A percentile compares a stretch with the other conserved stretches of the same genome.
Evolutionary conservation across 306 rosid species (phyloP).

Genomic region (Gleditsia sinensis): DNA sequence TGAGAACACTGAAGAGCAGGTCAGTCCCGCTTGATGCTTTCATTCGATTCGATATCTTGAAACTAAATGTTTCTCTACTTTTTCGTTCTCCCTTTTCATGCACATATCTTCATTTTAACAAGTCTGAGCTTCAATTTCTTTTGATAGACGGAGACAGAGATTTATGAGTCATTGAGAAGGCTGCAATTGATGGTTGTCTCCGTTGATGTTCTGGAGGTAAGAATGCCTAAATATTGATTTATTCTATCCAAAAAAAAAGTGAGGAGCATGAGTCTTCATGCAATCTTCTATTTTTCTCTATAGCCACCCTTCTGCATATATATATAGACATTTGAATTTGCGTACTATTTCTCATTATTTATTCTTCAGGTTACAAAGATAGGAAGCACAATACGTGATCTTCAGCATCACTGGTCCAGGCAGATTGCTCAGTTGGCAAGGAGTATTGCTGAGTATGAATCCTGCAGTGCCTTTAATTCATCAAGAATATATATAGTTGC

Average conservation of each 20-base stretch:
- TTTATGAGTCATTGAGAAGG: conserved; percentile 18
- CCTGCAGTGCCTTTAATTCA: neutral
- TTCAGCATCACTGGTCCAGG: conserved; percentile 30
- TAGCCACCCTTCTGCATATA: neutral
- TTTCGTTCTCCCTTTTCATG: too few species aligned
- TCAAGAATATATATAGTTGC: too few species aligned
- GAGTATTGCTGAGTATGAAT: conserved; percentile 1
- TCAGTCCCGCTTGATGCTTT: conserved; percentile 22
- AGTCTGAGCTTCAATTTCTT: neutral
- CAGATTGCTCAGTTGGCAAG: conserved; percentile 21
- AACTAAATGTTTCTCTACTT: too few species aligned
- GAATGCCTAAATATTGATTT: neutral
- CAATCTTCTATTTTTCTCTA: neutral
- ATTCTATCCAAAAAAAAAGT: neutral
- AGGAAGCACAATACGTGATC: conserved; percentile 11
- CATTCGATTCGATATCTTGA: too few species aligned
- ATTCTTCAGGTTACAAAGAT: conserved; percentile 32
- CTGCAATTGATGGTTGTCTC: conserved; percentile 31
- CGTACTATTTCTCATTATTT: neutral
- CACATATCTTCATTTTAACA: too few species aligned
- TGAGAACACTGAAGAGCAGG: conserved; percentile 1
- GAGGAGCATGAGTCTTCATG: neutral
- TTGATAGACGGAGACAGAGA: conserved; percentile 28
- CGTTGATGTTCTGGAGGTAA: conserved; percentile 35
- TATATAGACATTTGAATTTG: neutral